Evolutionary conservation across 1,284 basidiomycete species (phyloP).

Genomic region (Xanthoconium separans): DNA sequence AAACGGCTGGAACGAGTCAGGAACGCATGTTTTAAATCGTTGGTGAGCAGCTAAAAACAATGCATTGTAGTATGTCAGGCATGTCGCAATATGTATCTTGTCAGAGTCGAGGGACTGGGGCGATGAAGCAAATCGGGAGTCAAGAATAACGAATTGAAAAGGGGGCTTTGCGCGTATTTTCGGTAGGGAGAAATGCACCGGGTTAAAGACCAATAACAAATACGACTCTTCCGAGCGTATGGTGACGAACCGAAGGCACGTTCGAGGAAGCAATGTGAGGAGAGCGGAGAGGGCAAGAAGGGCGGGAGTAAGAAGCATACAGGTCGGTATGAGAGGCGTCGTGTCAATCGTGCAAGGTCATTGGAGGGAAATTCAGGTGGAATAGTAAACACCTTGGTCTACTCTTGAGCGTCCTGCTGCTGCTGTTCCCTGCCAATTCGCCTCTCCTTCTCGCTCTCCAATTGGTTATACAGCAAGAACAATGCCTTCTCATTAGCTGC

Average conservation of each 20-base stretch:
- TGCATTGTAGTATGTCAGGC: constrained; percentile 36
- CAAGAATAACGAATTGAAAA: constrained; percentile 33
- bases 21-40: constrained; percentile 34
- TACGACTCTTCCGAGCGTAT: constrained; percentile 16
- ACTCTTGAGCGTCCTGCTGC: constrained; percentile 57
- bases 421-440: constrained; percentile 74
- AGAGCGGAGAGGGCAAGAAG: constrained; percentile 31
- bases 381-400: constrained; percentile 15
- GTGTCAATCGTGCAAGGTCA: constrained; percentile 16
- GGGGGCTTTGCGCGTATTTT: constrained; percentile 27
- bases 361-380: constrained; percentile 1
- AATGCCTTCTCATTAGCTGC: constrained; percentile 97
- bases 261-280: constrained; percentile 11
- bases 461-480: constrained; percentile 95
- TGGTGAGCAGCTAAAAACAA: constrained; percentile 32
- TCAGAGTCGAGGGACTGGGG: constrained; percentile 19
- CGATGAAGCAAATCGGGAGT: constrained; percentile 23
- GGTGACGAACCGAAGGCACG: constrained; percentile 13
- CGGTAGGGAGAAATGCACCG: constrained; percentile 23
- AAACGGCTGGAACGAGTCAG: constrained; percentile 14
- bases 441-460: constrained; percentile 95
- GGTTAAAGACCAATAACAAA: constrained; percentile 26
- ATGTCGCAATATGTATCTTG: constrained; percentile 29
- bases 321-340: constrained; percentile 10
- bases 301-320: constrained; percentile 26